Evolutionary conservation across 2,329 filamentous ascomycete species (phyloP).

Genomic region (Fusarium anguioides): DNA sequence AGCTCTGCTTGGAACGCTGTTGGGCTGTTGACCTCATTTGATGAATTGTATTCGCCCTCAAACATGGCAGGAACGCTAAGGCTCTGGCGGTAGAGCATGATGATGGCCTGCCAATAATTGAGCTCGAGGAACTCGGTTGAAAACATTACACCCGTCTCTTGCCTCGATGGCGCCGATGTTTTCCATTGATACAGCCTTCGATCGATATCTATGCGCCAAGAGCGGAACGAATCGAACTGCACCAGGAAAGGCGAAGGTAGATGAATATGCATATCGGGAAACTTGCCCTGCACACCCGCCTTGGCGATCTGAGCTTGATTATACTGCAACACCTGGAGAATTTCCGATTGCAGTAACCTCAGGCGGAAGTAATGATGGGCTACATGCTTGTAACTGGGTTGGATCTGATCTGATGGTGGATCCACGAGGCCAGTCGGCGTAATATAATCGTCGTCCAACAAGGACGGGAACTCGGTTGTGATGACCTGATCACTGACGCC

Average conservation of each 20-base stretch:
- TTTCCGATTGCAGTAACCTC: conserved; percentile 90
- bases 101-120: conserved; percentile 98
- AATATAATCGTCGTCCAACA: conserved; percentile 89
- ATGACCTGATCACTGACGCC: conserved; percentile 97
- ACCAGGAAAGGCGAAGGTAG: conserved; percentile 87
- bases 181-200: conserved; percentile 88
- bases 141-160: conserved; percentile 88
- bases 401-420: conserved; percentile 65
- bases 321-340: conserved; percentile 91
- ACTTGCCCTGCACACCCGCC: conserved; percentile 71
- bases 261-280: conserved; percentile 80
- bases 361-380: conserved; percentile 93
- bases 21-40: conserved; percentile 72
- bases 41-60: conserved; percentile 78
- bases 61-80: conserved; percentile 86
- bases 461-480: conserved; percentile 92
- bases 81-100: conserved; percentile 94
- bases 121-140: conserved; percentile 90
- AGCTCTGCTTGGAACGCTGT: conserved; percentile 72
- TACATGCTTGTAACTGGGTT: conserved; percentile 88
- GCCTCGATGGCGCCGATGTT: conserved; percentile 78
- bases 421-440: conserved; percentile 79
- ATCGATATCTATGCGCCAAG: conserved; percentile 91
- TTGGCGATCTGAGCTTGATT: conserved; percentile 87
- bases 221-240: conserved; percentile 84